A percentile compares a stretch with the other conserved stretches of the same genome.
phyloP scores from a whole-genome alignment of 2,329 filamentous ascomycete genomes.

The Calonectria pseudoturangicola region DNA sequence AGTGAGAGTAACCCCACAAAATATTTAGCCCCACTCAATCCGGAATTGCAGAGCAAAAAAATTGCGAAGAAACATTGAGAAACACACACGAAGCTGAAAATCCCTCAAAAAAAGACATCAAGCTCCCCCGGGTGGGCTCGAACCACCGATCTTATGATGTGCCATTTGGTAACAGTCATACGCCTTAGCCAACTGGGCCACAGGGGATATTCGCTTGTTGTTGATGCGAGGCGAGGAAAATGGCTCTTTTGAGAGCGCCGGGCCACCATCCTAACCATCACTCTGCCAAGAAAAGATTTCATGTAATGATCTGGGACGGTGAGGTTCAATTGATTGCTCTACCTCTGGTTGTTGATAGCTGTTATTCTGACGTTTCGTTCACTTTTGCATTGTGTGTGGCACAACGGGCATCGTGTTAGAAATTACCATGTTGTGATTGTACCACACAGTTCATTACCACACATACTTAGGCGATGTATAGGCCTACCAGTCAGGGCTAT shows the following conservation, averaged over 20 bases:
- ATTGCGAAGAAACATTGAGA: not conserved
- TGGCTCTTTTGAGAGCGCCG: not conserved
- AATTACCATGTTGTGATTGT: too few species aligned
- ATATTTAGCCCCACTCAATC: not conserved
- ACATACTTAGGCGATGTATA: too few species aligned
- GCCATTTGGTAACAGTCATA: conserved; percentile 53
- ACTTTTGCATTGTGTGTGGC: too few species aligned
- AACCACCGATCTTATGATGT: conserved; percentile 37
- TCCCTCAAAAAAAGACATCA: not conserved
- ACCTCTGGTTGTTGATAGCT: too few species aligned
- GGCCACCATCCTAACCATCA: not conserved
- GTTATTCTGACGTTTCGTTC: too few species aligned
- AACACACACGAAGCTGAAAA: not conserved
- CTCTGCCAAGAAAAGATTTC: too few species aligned
- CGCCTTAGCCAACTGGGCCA: conserved; percentile 75
- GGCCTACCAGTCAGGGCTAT: too few species aligned
- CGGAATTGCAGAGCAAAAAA: not conserved
- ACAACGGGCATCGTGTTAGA: too few species aligned
- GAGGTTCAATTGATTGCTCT: too few species aligned
- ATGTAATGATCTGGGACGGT: too few species aligned
- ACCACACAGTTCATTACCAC: too few species aligned
- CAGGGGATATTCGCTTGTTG: conserved; percentile 40
- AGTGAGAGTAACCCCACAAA: not conserved
- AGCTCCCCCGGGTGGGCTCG: conserved; percentile 36
- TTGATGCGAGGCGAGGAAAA: not conserved